Evolutionary conservation across 2,329 filamentous ascomycete species (phyloP), one percentile per base, ranked within the genome.

Genomic region (Trichothecium sympodiale): DNA sequence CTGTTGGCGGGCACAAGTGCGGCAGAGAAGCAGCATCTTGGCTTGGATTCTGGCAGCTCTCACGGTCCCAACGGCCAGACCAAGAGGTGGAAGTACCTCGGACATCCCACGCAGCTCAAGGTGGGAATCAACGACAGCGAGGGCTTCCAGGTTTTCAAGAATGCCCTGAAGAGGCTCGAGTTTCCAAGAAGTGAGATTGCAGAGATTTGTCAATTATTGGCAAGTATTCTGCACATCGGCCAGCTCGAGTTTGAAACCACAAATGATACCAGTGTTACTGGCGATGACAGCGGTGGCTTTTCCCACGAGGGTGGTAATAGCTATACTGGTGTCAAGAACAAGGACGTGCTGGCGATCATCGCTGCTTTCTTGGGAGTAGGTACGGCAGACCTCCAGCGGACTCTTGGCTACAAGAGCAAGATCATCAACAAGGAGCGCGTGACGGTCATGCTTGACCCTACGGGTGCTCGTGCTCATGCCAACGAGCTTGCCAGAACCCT

Each of bases 81-180:
- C 50, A 93, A 86, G 62, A 72, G 91, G 59, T 98, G 91, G 91
- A 83, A 87, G 54, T 98, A 94, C 53, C 73, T 98, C 4, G 91
- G 91, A 3, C 91, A 98, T 49, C 91, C 89, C 1, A 95, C 89
- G 0, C 91, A 98, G 60, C 71, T 98, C 44, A 96, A 94, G 57
- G 86, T 96, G 18, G 91, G 91, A 39, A 88, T 98, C 55, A 95
- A 98, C 51, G 91, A 98, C 52, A 71, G 81, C 2, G 88, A 95
- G 51, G 91, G 89, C 4, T 98, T 98, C 59, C 85, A 94, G 53
- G 80, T 96, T 36, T 96, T 98, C 71, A 96, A 96, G 66, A 94
- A 85, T 1, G 91, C 91, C 2, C 65, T 98, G 33, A 76, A 88
- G 44, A 95, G 94, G 58, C 72, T 98, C 12, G 91, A 96, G 59